Percentiles rank a stretch among this genome's conserved stretches.
Conservation (phyloP, 352 stramenopile species). For the Aphanomyces invadans region DNA sequence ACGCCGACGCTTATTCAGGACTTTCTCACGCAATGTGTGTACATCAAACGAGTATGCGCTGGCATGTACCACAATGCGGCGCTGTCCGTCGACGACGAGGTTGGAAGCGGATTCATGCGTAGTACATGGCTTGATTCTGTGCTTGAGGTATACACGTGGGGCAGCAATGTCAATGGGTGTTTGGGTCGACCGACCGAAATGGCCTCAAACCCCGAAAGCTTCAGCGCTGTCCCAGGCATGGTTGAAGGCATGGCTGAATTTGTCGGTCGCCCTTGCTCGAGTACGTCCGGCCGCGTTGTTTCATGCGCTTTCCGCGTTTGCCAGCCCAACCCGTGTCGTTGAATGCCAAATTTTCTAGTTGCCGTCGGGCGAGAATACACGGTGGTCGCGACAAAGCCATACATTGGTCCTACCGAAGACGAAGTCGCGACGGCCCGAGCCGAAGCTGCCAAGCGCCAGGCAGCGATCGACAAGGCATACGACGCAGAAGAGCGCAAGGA, state of each 20-base stretch:
- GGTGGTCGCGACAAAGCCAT: slow-evolving; percentile 87
- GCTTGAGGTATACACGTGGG: slow-evolving; percentile 92
- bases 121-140: no score
- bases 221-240: slow-evolving; percentile 67
- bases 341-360: no score
- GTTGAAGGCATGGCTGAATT: slow-evolving; percentile 66
- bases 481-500: slow-evolving; percentile 38
- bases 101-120: slow-evolving; percentile 24
- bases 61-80: slow-evolving; percentile 90
- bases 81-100: slow-evolving; percentile 85
- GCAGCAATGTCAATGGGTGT: slow-evolving; percentile 87
- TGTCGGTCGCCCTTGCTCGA: slow-evolving; percentile 59
- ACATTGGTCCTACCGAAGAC: slow-evolving; percentile 79
- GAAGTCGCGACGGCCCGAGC: slow-evolving; percentile 34
- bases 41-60: slow-evolving; percentile 79
- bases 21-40: slow-evolving; percentile 67
- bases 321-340: no score
- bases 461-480: slow-evolving; percentile 22
- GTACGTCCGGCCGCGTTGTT: slow-evolving; percentile 28
- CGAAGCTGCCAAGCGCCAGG: background rate
- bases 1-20: slow-evolving; percentile 70
- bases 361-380: slow-evolving; percentile 89
- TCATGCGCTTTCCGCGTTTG: no score
- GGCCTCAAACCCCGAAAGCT: slow-evolving; percentile 59
- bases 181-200: slow-evolving; percentile 72